Evolutionary conservation across 495 filamentous ascomycete genomes (phyloP).

Genomic region (Astrocystis sublimbata): DNA sequence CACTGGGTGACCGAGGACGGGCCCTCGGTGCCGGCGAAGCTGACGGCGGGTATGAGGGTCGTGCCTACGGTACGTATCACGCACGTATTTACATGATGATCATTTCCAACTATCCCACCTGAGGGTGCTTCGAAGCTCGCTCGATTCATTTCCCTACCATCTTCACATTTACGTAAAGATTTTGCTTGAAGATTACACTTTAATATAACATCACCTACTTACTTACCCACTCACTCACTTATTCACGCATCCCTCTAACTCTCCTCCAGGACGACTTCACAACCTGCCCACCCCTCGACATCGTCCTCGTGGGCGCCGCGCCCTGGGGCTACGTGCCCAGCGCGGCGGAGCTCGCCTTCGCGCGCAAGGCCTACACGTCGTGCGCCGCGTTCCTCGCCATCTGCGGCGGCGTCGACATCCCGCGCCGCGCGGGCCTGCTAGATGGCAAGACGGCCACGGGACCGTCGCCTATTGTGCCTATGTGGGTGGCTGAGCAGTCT

Average conservation of each 20-base stretch:
- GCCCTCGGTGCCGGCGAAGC: neutral
- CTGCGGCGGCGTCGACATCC: constrained; percentile 27
- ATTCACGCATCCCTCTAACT: no score
- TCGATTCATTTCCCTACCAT: no score
- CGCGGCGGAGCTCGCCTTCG: constrained; percentile 23
- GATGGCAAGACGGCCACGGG: constrained; percentile 28
- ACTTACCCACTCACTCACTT: neutral
- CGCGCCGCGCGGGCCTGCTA: constrained; percentile 22
- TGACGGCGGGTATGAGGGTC: neutral
- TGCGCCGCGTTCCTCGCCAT: constrained; percentile 25
- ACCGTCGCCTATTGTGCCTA: constrained; percentile 17
- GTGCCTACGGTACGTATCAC: neutral
- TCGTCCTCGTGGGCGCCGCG: constrained; percentile 27
- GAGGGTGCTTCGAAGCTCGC: no score
- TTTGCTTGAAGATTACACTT: no score
- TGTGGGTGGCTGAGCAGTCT: neutral
- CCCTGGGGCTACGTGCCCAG: constrained; percentile 17
- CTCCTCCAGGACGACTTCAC: constrained; percentile 21
- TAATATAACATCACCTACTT: no score
- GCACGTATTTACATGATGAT: no score
- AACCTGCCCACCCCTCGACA: constrained; percentile 27
- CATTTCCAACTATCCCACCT: no score
- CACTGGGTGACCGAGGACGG: constrained; percentile 25
- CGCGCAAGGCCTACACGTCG: constrained; percentile 20
- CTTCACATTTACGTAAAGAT: no score